A percentile compares a stretch with the other conserved stretches of the same genome.
phyloP scores from a whole-genome alignment of 2,329 filamentous ascomycete genomes.

The Phialemonium atrogriseum region DNA sequence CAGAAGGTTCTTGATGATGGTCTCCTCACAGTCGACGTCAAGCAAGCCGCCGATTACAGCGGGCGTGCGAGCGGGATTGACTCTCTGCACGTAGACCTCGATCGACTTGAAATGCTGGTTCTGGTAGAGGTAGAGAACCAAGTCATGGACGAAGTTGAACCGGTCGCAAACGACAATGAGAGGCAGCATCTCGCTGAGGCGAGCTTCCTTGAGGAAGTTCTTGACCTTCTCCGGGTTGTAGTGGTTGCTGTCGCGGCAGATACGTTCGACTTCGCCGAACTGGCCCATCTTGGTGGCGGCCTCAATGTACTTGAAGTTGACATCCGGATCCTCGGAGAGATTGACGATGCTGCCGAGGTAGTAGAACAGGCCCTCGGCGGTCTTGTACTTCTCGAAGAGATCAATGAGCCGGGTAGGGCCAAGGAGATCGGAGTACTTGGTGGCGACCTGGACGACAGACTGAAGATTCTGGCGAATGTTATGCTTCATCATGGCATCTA shows the following conservation, averaged over 20 bases:
- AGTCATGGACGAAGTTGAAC: conserved; percentile 97
- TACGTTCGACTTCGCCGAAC: conserved; percentile 91
- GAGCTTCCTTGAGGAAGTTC: conserved; percentile 98
- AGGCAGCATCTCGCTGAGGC: conserved; percentile 83
- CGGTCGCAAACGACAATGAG: conserved; percentile 98
- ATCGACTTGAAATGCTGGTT: conserved; percentile 99
- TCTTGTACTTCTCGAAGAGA: conserved; percentile 95
- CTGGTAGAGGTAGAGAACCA: conserved; percentile 95
- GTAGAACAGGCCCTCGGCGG: conserved; percentile 93
- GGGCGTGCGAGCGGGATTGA: conserved; percentile 86
- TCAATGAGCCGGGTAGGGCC: conserved; percentile 84
- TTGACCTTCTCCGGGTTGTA: conserved; percentile 95
- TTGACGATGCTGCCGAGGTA: conserved; percentile 98
- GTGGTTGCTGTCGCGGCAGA: conserved; percentile 86
- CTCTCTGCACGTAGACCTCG: conserved; percentile 93
- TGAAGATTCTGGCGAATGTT: conserved; percentile 98
- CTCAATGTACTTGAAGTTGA: conserved; percentile 99
- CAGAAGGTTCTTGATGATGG: conserved; percentile 88
- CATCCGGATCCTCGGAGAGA: conserved; percentile 86
- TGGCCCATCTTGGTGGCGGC: conserved; percentile 90
- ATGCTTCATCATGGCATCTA: conserved; percentile 91
- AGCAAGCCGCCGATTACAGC: conserved; percentile 88
- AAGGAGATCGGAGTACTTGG: conserved; percentile 94
- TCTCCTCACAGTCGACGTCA: conserved; percentile 95
- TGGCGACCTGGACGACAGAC: conserved; percentile 88